phyloP scores from a whole-genome alignment of 352 stramenopile genomes.

The Phytophthora pinifolia region DNA sequence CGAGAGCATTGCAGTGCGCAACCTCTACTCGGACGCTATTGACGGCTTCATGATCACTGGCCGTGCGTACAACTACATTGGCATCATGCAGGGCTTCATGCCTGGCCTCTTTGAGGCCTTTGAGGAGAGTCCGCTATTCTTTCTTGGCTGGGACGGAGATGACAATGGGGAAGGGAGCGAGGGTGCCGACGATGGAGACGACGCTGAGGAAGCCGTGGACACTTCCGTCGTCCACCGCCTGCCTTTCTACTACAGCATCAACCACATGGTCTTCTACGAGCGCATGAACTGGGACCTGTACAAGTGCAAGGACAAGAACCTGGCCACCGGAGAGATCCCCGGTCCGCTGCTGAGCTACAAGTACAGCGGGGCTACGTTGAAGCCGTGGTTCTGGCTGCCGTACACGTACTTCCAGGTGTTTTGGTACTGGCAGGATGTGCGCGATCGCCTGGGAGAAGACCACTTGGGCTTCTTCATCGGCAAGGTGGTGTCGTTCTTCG shows the following conservation, averaged over 20 bases:
- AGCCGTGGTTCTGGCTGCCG: slow-evolving; percentile 82
- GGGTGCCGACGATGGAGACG: slow-evolving; percentile 28
- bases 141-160: slow-evolving; percentile 45
- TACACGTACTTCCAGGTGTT: slow-evolving; percentile 85
- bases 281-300: slow-evolving; percentile 88
- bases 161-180: slow-evolving; percentile 38
- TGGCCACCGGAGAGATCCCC: slow-evolving; percentile 53
- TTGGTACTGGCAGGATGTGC: slow-evolving; percentile 78
- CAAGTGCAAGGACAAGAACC: slow-evolving; percentile 80
- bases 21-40: slow-evolving; percentile 81
- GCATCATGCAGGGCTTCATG: slow-evolving; percentile 80
- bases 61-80: slow-evolving; percentile 79
- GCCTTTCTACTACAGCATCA: slow-evolving; percentile 87
- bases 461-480: slow-evolving; percentile 61
- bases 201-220: slow-evolving; percentile 24
- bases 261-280: slow-evolving; percentile 90
- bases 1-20: slow-evolving; percentile 62
- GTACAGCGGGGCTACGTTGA: slow-evolving; percentile 72
- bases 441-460: slow-evolving; percentile 59
- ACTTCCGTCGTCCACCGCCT: slow-evolving; percentile 66
- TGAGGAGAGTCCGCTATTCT: slow-evolving; percentile 79
- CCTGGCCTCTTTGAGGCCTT: slow-evolving; percentile 80
- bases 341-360: slow-evolving; percentile 78
- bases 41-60: slow-evolving; percentile 86
- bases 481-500: slow-evolving; percentile 54